phyloP scores from a whole-genome alignment of 2,329 filamentous ascomycete genomes.

The Pleoardoris graminearum region DNA sequence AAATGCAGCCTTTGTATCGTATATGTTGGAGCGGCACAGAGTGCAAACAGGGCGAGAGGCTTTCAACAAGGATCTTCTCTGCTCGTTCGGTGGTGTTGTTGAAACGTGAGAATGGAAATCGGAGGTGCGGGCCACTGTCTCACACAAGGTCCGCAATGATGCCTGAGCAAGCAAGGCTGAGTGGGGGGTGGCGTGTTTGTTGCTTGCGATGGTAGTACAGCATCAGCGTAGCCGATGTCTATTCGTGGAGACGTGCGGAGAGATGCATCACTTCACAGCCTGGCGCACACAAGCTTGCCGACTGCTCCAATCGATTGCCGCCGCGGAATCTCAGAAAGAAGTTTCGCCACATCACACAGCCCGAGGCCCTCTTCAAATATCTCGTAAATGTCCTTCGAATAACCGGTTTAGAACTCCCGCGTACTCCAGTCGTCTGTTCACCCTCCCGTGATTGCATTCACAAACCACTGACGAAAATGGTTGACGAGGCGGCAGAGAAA shows the following conservation, averaged over 20 bases:
- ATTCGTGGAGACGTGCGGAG: conserved; percentile 18
- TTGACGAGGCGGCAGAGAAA: conserved; percentile 25
- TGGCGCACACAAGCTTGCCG: neutral
- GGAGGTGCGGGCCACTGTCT: neutral
- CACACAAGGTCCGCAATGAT: conserved; percentile 11
- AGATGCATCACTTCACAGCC: conserved; percentile 11
- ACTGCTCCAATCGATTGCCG: conserved; percentile 32
- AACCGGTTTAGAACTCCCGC: neutral
- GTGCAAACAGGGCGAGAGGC: neutral
- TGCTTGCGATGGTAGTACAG: conserved; percentile 23
- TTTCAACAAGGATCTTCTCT: too few relatives aligned
- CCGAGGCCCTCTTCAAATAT: neutral
- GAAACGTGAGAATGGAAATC: neutral
- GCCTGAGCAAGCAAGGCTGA: conserved; percentile 31
- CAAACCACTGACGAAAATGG: conserved; percentile 11
- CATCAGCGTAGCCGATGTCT: conserved; percentile 15
- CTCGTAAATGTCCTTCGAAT: neutral
- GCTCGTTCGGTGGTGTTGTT: too few relatives aligned
- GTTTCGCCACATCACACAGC: conserved; percentile 7
- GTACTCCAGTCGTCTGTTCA: neutral
- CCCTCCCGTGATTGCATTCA: neutral
- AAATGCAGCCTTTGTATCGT: neutral
- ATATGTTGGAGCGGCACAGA: neutral
- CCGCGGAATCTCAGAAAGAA: conserved; percentile 12
- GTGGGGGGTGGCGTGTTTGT: conserved; percentile 25